A percentile compares a stretch with the other conserved stretches of the same genome.
phyloP scores from a whole-genome alignment of 768 basidiomycete species.

The Panus rudis region DNA sequence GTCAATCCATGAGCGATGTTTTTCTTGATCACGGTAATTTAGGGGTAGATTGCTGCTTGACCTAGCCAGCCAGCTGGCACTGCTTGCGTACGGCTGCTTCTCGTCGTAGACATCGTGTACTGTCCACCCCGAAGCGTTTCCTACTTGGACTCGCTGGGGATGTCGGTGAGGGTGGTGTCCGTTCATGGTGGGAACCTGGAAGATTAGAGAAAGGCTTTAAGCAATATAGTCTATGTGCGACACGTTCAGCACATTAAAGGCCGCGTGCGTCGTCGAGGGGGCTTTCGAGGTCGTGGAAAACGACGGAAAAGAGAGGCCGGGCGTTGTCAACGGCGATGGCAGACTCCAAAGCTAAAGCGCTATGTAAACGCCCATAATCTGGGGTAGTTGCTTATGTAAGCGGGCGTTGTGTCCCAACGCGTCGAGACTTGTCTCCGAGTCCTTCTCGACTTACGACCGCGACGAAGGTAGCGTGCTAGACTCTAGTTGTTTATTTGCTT shows the following conservation, averaged over 20 bases:
- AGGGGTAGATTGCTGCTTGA: constrained; percentile 1
- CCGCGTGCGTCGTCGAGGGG: background rate
- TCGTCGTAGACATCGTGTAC: constrained; percentile 11
- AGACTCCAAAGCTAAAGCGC: no score
- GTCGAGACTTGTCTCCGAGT: no score
- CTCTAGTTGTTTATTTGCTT: no score
- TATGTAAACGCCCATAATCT: no score
- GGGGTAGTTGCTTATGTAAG: no score
- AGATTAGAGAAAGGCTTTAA: background rate
- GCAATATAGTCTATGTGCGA: background rate
- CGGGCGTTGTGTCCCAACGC: no score
- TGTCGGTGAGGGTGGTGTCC: background rate
- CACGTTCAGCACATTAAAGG: background rate
- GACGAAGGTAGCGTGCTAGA: no score
- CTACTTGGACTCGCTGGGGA: constrained; percentile 6
- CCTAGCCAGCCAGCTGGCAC: constrained; percentile 12
- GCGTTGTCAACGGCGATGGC: background rate
- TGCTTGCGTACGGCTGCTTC: background rate
- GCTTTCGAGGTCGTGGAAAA: background rate
- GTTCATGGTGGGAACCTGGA: constrained; percentile 9
- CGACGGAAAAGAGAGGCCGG: background rate
- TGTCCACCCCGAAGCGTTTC: constrained; percentile 7
- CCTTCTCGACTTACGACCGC: no score
- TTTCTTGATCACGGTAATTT: constrained; percentile 6
- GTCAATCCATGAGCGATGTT: constrained; percentile 6